Conservation (phyloP, 2,329 filamentous ascomycete genomes). For the Apiospora sp. region DNA sequence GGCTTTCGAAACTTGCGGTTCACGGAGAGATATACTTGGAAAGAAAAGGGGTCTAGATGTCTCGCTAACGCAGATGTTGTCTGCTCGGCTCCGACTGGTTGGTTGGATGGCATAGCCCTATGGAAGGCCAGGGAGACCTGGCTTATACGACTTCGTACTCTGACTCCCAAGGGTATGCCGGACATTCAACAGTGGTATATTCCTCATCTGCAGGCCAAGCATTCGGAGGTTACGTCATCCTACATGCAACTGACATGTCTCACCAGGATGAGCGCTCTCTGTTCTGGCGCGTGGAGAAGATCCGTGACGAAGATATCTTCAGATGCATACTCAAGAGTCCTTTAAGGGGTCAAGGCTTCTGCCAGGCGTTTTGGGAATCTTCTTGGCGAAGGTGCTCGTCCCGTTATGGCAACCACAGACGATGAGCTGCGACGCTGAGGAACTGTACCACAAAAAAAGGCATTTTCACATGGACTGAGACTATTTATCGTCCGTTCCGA, state of each 20-base stretch:
- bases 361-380: neutral
- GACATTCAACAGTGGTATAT: neutral
- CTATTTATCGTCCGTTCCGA: too few relatives aligned
- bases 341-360: neutral
- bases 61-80: neutral
- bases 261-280: neutral
- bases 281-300: neutral
- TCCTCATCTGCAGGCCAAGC: neutral
- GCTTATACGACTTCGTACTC: neutral
- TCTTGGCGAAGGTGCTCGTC: neutral
- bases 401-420: neutral
- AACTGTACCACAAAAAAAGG: neutral
- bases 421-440: neutral
- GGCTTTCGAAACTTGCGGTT: neutral
- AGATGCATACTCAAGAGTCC: neutral
- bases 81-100: neutral
- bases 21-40: neutral
- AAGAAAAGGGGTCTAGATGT: neutral
- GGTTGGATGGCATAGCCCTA: neutral
- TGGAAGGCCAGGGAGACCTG: neutral
- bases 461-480: neutral
- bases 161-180: neutral
- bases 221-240: neutral
- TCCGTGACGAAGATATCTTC: neutral
- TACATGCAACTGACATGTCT: neutral